Evolutionary conservation across 2,329 filamentous ascomycete species (phyloP).

Genomic region (Pyrenophora teres): DNA sequence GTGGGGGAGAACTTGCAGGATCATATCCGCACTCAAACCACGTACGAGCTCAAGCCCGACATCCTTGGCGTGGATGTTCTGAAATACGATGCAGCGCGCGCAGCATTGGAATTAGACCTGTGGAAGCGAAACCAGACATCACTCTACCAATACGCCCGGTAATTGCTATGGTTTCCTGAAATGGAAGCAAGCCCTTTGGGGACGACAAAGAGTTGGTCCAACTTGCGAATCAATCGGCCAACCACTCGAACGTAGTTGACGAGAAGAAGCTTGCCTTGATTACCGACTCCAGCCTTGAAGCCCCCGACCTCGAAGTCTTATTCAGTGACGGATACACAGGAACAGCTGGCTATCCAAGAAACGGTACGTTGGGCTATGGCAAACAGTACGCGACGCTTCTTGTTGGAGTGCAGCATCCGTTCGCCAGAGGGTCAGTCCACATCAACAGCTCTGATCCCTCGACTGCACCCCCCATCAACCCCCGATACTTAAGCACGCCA

Average conservation of each 20-base stretch:
- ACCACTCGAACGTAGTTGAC: conserved; percentile 17
- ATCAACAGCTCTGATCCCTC: conserved; percentile 18
- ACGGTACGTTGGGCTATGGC: conserved; percentile 27
- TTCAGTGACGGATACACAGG: conserved; percentile 54
- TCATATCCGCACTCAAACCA: conserved; percentile 24
- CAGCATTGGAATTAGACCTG: conserved; percentile 48
- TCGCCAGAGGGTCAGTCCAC: conserved; percentile 29
- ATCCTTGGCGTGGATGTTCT: conserved; percentile 24
- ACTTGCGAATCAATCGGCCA: conserved; percentile 16
- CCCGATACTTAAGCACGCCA: conserved; percentile 23
- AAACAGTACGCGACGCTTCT: conserved; percentile 36
- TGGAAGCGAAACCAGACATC: conserved; percentile 38
- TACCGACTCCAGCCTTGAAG: conserved; percentile 26
- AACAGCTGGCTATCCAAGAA: conserved; percentile 37
- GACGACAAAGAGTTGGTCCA: conserved; percentile 20
- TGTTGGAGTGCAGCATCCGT: conserved; percentile 38
- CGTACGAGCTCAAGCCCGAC: conserved; percentile 24
- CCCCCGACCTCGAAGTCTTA: conserved; percentile 51
- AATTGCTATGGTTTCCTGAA: conserved; percentile 50
- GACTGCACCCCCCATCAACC: conserved; percentile 25
- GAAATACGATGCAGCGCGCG: conserved; percentile 29
- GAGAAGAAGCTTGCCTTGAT: conserved; percentile 40
- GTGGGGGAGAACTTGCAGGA: conserved; percentile 35
- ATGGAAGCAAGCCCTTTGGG: conserved; percentile 48
- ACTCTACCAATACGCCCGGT: conserved; percentile 48